Base-by-base conservation (phyloP, 345 rosid genomes). In the Raphanus raphanistrum region DNA sequence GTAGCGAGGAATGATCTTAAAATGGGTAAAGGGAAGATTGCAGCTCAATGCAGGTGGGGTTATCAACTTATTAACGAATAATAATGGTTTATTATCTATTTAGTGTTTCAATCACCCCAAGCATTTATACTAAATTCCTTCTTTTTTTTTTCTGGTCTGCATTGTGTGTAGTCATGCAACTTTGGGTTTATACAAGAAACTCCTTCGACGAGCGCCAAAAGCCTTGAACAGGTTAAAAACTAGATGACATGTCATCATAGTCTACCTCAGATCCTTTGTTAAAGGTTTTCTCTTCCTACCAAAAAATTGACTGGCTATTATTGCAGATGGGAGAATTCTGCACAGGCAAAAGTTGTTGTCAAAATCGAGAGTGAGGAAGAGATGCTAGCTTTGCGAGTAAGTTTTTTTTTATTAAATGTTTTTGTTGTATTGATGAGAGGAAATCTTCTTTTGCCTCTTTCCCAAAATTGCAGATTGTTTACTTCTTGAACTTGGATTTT, bases 11-110 rank as follows among this genome's bases (percentile, higher is more conserved):
- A 91, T 79, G 99, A 95, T 85, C 93, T 95, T 65, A 95, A 91
- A 85, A 95, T 93, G 99, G 99, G 99, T 63, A 93, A 95, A 83
- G 99, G 99, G 48, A 95, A 95, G 86, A 90, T 93, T 86, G 98
- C 97, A 17, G 97, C 99, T 45, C 98, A 95, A 66, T 95, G 99
- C 93, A 91, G 99, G 99, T 94, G n/a, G n/a, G 55, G 16, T 9
- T 54, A 2, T 66, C 60, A 64, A 71, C 38, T 36, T 36, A 8
- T 36, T 36, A 1, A 29, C 2, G n/a, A n/a, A n/a, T n/a, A n/a
- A n/a, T n/a, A n/a, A n/a, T n/a, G n/a, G n/a, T n/a, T n/a, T n/a
- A n/a, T n/a, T n/a, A n/a, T n/a, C n/a, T n/a, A n/a, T n/a, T 11
- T 11, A 43, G 50, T 43, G 29, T 27, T 13, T 68, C 31, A 8